Base-by-base conservation (phyloP, 257 asterid genomes). In the Solanum gandarillasii region DNA sequence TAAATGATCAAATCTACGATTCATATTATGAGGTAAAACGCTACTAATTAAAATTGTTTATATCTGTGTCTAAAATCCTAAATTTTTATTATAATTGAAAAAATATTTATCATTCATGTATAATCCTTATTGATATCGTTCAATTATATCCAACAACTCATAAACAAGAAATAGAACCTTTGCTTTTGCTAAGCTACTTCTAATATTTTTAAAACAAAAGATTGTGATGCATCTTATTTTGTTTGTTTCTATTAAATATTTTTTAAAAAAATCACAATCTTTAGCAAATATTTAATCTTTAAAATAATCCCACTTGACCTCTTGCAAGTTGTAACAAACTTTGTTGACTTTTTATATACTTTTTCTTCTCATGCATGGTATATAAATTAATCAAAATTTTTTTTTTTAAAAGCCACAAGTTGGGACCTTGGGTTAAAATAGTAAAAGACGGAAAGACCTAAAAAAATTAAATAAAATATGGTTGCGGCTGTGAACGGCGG, bases 241-340 rank as follows among this genome's bases (percentile, higher is more conserved):
- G 87, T 72, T 87, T 89, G 52, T 48, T 48, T 48, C 23, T 48
- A 48, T 48, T 9, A 48, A 48, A 0, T n/a, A n/a, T n/a, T n/a
- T n/a, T n/a, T n/a, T n/a, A n/a, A n/a, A n/a, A n/a, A n/a, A n/a
- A n/a, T 43, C 52, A 43, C 38, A 34, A 62, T 86, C 35, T 46
- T 12, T 46, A 16, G 18, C 55, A 7, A 73, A 65, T 39, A 72
- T 58, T 84, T 79, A 23, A 87, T 46, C 62, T 38, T 70, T 70
- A 43, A 67, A 46, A 87, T 65, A 83, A 18, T 35, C 46, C 55
- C 67, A 88, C 88, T 67, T 34, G 87, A 41, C 62, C 88, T 71
- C 87, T 84, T 89, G 86, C 65, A 86, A 85, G 90, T 83, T 91
- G 93, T 90, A 89, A 89, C 81, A 90, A 90, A 89, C 90, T 70